Conservation (phyloP, 1,284 basidiomycete genomes). For the Phellopilus nigrolimitatus region DNA sequence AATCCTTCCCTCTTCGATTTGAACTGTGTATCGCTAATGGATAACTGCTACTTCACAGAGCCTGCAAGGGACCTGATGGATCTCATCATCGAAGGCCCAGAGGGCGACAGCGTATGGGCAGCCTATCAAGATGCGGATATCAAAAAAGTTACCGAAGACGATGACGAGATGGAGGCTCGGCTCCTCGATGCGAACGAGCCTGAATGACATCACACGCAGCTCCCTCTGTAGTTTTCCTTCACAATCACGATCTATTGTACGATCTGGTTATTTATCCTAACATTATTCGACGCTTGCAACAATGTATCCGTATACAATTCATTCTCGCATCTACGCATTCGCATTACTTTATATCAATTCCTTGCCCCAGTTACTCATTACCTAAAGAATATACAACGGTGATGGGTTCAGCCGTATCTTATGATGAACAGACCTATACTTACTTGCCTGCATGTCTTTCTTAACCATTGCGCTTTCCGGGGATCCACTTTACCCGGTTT, state of each 20-base stretch:
- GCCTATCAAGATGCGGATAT: conserved; percentile 53
- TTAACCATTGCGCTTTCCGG: conserved; percentile 35
- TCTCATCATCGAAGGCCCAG: conserved; percentile 69
- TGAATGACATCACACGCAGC: conserved; percentile 6
- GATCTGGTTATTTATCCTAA: conserved; percentile 19
- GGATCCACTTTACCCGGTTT: conserved; percentile 28
- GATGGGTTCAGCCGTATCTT: neutral
- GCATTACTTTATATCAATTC: conserved; percentile 4
- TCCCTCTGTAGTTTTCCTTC: conserved; percentile 24
- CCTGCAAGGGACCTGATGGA: conserved; percentile 67
- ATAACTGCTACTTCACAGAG: conserved; percentile 35
- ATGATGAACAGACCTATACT: neutral
- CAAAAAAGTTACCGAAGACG: conserved; percentile 35
- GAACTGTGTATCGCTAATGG: neutral
- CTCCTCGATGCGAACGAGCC: conserved; percentile 10
- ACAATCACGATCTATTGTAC: neutral
- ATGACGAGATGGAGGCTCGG: conserved; percentile 47
- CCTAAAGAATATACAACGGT: neutral
- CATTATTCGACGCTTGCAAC: neutral
- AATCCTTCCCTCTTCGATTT: neutral
- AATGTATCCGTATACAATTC: conserved; percentile 5
- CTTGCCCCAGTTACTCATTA: conserved; percentile 12
- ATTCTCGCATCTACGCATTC: neutral
- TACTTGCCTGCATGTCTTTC: conserved; percentile 35
- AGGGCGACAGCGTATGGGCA: conserved; percentile 66